Conservation (phyloP, 2,329 filamentous ascomycete species). For the Ascochyta clinopodiicola region DNA sequence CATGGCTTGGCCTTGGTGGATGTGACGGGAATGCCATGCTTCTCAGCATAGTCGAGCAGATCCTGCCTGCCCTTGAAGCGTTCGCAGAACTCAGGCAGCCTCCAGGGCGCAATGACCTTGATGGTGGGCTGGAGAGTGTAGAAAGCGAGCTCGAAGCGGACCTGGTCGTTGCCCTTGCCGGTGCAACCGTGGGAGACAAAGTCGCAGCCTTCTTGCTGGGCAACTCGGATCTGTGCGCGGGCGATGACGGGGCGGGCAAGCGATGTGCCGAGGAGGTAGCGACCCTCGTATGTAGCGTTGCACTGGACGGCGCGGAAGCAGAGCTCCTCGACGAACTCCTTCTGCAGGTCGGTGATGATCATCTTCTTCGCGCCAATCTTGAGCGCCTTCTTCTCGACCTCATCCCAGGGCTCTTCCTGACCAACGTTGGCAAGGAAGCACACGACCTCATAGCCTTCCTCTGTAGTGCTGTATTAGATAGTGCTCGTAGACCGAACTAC, state of each 20-base stretch:
- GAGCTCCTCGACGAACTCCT: slow-evolving; percentile 80
- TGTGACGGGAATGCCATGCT: slow-evolving; percentile 73
- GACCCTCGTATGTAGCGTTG: slow-evolving; percentile 65
- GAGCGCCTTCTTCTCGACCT: slow-evolving; percentile 73
- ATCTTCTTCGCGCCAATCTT: slow-evolving; percentile 73
- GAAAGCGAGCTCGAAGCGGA: slow-evolving; percentile 70
- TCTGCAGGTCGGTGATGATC: slow-evolving; percentile 68
- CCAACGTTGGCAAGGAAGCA: slow-evolving; percentile 65
- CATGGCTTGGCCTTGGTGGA: slow-evolving; percentile 72
- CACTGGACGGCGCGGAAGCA: slow-evolving; percentile 81
- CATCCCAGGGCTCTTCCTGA: slow-evolving; percentile 62
- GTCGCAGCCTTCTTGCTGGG: slow-evolving; percentile 66
- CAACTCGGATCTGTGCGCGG: slow-evolving; percentile 68
- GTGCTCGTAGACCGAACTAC: neutral
- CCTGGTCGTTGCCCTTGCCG: slow-evolving; percentile 65
- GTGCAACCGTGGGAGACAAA: slow-evolving; percentile 57
- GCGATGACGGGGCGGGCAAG: slow-evolving; percentile 75
- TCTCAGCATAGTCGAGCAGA: slow-evolving; percentile 73
- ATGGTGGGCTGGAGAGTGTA: slow-evolving; percentile 69
- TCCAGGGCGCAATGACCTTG: slow-evolving; percentile 78
- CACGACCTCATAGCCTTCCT: slow-evolving; percentile 67
- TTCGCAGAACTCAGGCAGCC: slow-evolving; percentile 72
- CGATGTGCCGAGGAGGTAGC: slow-evolving; percentile 60
- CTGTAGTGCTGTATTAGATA: slow-evolving; percentile 30
- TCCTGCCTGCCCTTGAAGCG: slow-evolving; percentile 75